Percentiles rank a stretch among this genome's conserved stretches.
phyloP scores from a whole-genome alignment of 2,329 filamentous ascomycete genomes.

The Dothideomycetes sp. region DNA sequence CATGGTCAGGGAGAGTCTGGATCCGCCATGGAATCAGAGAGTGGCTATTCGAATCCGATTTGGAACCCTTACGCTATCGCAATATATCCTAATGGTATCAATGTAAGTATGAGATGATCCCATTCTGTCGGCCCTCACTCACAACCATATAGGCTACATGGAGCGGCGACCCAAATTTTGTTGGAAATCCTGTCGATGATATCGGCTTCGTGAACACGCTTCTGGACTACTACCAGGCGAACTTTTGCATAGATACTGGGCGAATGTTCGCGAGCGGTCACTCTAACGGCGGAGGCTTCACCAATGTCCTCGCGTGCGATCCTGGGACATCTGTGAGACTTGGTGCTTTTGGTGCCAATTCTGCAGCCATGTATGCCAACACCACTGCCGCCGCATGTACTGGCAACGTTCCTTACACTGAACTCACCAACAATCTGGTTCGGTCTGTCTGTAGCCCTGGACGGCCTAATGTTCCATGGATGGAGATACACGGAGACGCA shows the following conservation, averaged over 20 bases:
- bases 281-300: conserved; percentile 43
- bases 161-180: conserved; percentile 32
- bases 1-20: conserved; percentile 32
- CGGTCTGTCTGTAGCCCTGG: conserved; percentile 15
- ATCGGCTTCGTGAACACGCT: conserved; percentile 32
- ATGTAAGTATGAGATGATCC: too few species aligned
- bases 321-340: conserved; percentile 27
- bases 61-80: conserved; percentile 34
- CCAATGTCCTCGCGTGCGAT: conserved; percentile 36
- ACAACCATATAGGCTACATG: conserved; percentile 19
- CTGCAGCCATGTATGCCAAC: conserved; percentile 33
- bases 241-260: conserved; percentile 33
- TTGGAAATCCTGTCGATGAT: conserved; percentile 24
- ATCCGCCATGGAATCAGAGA: conserved; percentile 28
- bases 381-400: background rate
- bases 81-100: conserved; percentile 32
- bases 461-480: conserved; percentile 23
- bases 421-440: conserved; percentile 10
- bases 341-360: conserved; percentile 37
- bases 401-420: conserved; percentile 12
- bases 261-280: conserved; percentile 38
- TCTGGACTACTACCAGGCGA: conserved; percentile 21
- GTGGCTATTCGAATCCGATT: conserved; percentile 33
- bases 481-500: conserved; percentile 32
- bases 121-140: conserved; percentile 22